Evolutionary conservation across 139 green algal genomes (phyloP), one percentile per base, ranked within the genome.

Genomic region (Trebouxia sp.): DNA sequence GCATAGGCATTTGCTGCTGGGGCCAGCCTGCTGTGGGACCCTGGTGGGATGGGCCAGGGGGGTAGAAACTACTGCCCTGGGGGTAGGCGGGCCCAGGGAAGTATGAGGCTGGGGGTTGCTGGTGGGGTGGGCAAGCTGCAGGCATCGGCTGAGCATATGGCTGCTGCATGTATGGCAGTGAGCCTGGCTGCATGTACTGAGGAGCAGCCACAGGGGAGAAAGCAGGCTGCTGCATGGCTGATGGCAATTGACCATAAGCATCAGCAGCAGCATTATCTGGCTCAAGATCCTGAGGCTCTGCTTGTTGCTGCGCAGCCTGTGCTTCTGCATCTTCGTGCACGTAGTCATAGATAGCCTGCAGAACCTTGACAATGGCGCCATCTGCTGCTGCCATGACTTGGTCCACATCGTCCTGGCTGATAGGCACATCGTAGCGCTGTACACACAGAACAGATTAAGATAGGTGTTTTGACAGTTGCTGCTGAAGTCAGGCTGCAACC

Each of bases 291-390:
- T 72, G 62, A 35, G 5, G 32, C 11, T 47, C 37, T 37, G 50
- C 47, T 26, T 38, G 30, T 28, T 67, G 75, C 53, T 80, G 75
- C 75, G 5, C 12, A 26, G 32, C 11, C 51, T 80, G 75, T 14
- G 75, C 15, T n/a, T 28, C 51, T 26, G 26, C 8, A 35, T 48
- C 35, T 14, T 67, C 42, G 42, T 80, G 74, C 14, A 81, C 43
- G 24, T 81, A 69, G n/a, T 42, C 26, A 37, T 51, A 75, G 20
- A 81, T 72, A 9, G 26, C 30, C 39, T 81, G 76, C 55, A 81
- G 43, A 10, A 81, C 38, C n/a, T 58, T 37, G 28, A 75, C 55
- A 8, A 65, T 41, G 22, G 76, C 76, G 17, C 53, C 76, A n/a
- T 72, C 76, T 65, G 65, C 53, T 14, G 53, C 53, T 39, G 42